Conservation (phyloP, 139 green algal species). For the Gonium pectorale region DNA sequence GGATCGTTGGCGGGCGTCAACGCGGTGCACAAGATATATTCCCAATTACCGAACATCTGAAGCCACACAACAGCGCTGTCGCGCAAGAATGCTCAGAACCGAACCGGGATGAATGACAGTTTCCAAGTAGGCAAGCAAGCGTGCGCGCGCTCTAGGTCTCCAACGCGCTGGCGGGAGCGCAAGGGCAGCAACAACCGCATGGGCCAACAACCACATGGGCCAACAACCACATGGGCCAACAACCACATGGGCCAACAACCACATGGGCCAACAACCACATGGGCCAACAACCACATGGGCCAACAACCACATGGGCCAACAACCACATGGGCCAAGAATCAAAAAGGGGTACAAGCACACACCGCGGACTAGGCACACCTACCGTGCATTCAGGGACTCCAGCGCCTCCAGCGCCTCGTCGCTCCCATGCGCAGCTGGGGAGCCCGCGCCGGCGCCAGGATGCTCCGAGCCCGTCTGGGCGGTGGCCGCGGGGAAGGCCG, state of each 20-base stretch:
- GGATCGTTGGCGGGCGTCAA: not conserved
- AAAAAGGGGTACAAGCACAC: not conserved
- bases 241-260: no score
- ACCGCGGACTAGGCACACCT: not conserved
- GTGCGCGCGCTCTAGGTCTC: no score
- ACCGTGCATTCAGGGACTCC: not conserved
- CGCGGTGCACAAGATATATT: not conserved
- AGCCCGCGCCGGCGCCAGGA: not conserved
- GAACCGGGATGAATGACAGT: not conserved
- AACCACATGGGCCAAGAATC: not conserved
- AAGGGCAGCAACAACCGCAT: no score
- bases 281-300: no score
- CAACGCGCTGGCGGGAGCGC: no score
- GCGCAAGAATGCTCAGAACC: no score
- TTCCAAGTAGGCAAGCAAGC: not conserved
- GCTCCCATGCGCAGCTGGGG: not conserved
- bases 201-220: no score
- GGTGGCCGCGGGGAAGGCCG: conserved; percentile 3
- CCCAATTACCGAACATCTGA: not conserved
- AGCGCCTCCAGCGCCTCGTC: not conserved
- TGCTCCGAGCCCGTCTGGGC: not conserved
- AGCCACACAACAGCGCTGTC: not conserved
- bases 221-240: no score
- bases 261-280: no score
- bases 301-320: not conserved